Conservation (phyloP, 257 asterid species). For the Nicotiana attenuata region DNA sequence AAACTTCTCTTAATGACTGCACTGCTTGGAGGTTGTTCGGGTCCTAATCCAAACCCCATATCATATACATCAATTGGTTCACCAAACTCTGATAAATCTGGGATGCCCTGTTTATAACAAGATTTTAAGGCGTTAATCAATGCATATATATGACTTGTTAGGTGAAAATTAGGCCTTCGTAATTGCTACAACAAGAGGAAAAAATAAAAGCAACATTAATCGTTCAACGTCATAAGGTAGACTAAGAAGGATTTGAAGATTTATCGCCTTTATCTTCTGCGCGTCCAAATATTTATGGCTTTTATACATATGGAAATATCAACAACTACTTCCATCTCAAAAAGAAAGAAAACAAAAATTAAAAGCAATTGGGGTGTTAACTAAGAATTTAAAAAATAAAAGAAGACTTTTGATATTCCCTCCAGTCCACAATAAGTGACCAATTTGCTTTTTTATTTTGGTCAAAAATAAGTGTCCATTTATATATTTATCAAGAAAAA, state of each 20-base stretch:
- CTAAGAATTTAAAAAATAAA: too few relatives aligned
- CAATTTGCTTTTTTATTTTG: too few relatives aligned
- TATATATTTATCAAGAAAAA: too few relatives aligned
- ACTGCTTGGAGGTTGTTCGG: conserved; percentile 46
- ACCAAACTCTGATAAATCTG: conserved; percentile 46
- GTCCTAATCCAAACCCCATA: conserved; percentile 42
- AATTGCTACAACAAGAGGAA: not conserved
- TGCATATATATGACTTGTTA: not conserved
- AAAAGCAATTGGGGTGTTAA: too few relatives aligned
- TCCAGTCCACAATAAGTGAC: too few relatives aligned
- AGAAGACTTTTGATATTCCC: too few relatives aligned
- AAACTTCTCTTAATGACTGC: conserved; percentile 28
- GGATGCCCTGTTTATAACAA: conserved; percentile 40
- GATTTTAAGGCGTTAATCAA: not conserved
- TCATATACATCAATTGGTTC: conserved; percentile 39
- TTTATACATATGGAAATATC: not conserved
- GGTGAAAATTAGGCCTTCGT: not conserved
- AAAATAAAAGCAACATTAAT: not conserved
- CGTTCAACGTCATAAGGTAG: not conserved
- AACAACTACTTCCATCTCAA: too few relatives aligned
- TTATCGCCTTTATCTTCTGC: not conserved
- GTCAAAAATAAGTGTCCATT: too few relatives aligned
- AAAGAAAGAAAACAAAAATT: too few relatives aligned
- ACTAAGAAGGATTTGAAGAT: not conserved
- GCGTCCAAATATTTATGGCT: not conserved